phyloP scores from a whole-genome alignment of 495 filamentous ascomycete genomes.

The Elasticomyces elasticus region DNA sequence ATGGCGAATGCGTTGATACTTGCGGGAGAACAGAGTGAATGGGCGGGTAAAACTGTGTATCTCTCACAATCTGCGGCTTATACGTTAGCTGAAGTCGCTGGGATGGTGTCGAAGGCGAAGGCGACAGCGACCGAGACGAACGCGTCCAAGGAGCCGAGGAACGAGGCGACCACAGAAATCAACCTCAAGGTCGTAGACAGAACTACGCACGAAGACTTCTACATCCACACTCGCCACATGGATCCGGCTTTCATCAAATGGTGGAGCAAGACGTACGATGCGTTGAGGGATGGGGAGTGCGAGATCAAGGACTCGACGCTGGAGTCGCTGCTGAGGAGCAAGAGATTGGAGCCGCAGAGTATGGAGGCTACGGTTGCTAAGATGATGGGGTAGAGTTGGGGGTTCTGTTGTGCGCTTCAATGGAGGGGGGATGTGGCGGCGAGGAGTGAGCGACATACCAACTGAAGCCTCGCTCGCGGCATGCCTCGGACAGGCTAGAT shows the following conservation, averaged over 20 bases:
- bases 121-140: conserved; percentile 4
- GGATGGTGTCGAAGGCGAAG: conserved; percentile 25
- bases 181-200: no score
- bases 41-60: conserved; percentile 32
- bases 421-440: background rate
- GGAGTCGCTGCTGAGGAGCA: conserved; percentile 29
- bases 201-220: conserved; percentile 35
- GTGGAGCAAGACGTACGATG: conserved; percentile 40
- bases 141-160: no score
- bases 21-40: conserved; percentile 22
- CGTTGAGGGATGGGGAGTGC: conserved; percentile 36
- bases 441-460: background rate
- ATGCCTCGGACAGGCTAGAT: no score
- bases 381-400: conserved; percentile 5
- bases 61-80: conserved; percentile 27
- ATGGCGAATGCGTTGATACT: conserved; percentile 34
- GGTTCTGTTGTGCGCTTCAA: background rate
- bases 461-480: no score
- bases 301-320: conserved; percentile 34
- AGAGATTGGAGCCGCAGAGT: conserved; percentile 30
- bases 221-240: conserved; percentile 31
- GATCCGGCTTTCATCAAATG: conserved; percentile 31
- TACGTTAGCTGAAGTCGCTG: conserved; percentile 32
- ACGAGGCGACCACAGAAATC: no score
- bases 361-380: conserved; percentile 27